Percentiles rank a stretch among this genome's conserved stretches.
phyloP scores from a whole-genome alignment of 495 filamentous ascomycete genomes.

The Trichoderma asperelloides region DNA sequence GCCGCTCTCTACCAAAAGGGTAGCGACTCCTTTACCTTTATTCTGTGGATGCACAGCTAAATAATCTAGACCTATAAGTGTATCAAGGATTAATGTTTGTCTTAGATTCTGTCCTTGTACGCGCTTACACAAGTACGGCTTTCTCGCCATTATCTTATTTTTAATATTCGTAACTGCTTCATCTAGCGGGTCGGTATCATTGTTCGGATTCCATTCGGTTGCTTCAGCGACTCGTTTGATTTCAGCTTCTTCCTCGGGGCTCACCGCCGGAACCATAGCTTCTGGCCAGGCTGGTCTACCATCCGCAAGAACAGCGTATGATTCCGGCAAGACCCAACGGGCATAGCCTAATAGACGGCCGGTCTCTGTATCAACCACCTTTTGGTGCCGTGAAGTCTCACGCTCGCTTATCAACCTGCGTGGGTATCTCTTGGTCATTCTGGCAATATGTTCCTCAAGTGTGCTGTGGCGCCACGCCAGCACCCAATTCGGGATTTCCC shows the following conservation, averaged over 20 bases:
- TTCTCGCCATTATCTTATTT: neutral
- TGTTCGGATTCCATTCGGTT: conserved; percentile 11
- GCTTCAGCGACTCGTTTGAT: conserved; percentile 17
- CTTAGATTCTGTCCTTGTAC: neutral
- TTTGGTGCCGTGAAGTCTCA: conserved; percentile 20
- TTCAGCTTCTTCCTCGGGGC: conserved; percentile 14
- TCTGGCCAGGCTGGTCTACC: neutral
- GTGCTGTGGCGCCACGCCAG: conserved; percentile 20
- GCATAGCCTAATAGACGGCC: conserved; percentile 23
- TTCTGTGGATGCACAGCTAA: conserved; percentile 27
- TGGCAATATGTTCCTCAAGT: conserved; percentile 18
- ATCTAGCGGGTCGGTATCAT: neutral
- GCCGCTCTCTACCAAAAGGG: conserved; percentile 20
- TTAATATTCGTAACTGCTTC: neutral
- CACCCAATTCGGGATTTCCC: conserved; percentile 21
- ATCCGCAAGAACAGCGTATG: neutral
- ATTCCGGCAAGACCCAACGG: conserved; percentile 20
- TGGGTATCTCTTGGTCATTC: conserved; percentile 17
- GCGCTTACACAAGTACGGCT: neutral
- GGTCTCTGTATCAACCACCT: conserved; percentile 20
- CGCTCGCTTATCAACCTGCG: conserved; percentile 18
- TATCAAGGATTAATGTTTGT: neutral
- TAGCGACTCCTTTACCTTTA: conserved; percentile 23
- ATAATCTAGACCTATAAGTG: conserved; percentile 19
- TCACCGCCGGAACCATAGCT: conserved; percentile 12